Conservation (phyloP, 441 rosid species). For the Adansonia grandidieri region DNA sequence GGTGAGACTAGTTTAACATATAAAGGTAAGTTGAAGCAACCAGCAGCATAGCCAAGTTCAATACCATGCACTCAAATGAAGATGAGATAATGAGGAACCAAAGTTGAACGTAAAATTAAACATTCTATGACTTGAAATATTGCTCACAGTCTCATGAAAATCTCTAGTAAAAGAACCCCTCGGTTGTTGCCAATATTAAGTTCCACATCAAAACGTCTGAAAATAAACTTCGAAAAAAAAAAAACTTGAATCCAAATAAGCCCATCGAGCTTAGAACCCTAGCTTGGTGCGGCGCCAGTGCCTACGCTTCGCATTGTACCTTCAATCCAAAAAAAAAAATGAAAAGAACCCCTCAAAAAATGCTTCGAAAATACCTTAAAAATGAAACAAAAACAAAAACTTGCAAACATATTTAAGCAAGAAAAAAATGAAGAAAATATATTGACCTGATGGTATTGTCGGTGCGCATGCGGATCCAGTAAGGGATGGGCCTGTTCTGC, state of each 20-base stretch:
- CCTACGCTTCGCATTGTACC: slow-evolving; percentile 97
- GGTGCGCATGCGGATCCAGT: slow-evolving; percentile 85
- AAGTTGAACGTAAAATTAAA: background rate
- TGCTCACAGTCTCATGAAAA: slow-evolving; percentile 3
- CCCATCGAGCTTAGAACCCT: slow-evolving; percentile 61
- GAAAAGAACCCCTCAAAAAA: background rate
- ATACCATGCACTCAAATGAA: background rate
- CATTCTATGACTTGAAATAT: background rate
- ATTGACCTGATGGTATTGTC: slow-evolving; percentile 83
- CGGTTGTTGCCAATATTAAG: background rate
- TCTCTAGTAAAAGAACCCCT: background rate
- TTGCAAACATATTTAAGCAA: background rate
- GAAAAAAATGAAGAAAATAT: too few species aligned
- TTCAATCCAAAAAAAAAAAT: slow-evolving; percentile 26
- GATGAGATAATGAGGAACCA: background rate
- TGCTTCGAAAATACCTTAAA: background rate
- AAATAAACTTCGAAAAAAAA: background rate
- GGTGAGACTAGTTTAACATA: background rate
- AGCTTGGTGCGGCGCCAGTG: slow-evolving; percentile 99
- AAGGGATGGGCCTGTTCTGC: slow-evolving; percentile 92
- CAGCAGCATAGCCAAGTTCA: background rate
- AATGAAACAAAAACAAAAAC: background rate
- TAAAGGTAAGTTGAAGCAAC: slow-evolving; percentile 6
- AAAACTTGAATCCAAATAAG: slow-evolving; percentile 2
- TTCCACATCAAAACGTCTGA: slow-evolving; percentile 9